Conservation (phyloP, 345 rosid species). For the Geranium rotundifolium region DNA sequence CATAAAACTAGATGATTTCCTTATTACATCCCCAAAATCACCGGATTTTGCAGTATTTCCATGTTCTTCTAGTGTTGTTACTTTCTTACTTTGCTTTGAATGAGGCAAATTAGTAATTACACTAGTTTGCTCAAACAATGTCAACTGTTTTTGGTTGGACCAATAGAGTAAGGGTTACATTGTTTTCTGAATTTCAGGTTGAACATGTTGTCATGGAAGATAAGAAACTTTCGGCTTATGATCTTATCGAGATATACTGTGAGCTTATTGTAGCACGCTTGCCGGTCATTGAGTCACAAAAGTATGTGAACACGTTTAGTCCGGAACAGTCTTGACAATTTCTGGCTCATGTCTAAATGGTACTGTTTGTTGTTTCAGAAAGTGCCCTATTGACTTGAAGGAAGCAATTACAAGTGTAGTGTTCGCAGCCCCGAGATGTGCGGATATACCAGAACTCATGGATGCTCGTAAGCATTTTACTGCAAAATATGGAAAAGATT, state of each 20-base stretch:
- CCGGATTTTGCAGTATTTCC: no score
- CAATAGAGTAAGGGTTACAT: no score
- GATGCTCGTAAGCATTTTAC: constrained; percentile 63
- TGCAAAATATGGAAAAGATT: constrained; percentile 87
- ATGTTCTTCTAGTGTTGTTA: no score
- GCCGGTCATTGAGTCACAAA: constrained; percentile 68
- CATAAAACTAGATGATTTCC: no score
- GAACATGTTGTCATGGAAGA: constrained; percentile 84
- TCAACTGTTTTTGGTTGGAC: no score
- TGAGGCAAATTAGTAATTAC: no score
- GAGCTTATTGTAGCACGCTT: constrained; percentile 63
- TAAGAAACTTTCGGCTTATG: constrained; percentile 68
- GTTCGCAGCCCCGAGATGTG: constrained; percentile 74
- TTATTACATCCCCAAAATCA: no score
- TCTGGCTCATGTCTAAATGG: not conserved
- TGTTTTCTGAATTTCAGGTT: constrained; percentile 31
- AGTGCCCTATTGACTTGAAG: constrained; percentile 84
- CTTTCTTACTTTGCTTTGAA: no score
- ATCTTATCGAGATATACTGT: constrained; percentile 61
- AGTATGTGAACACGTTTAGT: constrained; percentile 25
- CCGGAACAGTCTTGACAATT: not conserved
- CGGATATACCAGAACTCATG: constrained; percentile 61
- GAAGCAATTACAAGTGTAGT: constrained; percentile 69
- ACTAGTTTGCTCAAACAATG: no score
- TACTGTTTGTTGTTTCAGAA: constrained; percentile 28